Percentiles rank a stretch among this genome's conserved stretches.
phyloP scores from a whole-genome alignment of 768 basidiomycete species.

The Clitopilus passeckerianus region DNA sequence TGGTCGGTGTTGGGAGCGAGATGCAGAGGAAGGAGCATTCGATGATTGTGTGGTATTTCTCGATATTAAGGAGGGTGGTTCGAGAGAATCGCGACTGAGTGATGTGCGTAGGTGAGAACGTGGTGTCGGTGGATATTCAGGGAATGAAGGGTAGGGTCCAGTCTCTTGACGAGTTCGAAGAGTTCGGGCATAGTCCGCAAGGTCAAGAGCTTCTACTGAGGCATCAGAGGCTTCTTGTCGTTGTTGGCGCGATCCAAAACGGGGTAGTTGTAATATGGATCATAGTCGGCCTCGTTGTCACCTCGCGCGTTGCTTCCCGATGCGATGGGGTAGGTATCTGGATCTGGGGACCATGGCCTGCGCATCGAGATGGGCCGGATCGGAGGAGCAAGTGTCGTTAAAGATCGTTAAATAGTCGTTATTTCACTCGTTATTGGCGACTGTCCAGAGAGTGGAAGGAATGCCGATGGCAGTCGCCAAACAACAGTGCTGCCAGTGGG shows the following conservation, averaged over 20 bases:
- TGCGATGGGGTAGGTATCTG: slow-evolving; percentile 38
- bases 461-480: background rate
- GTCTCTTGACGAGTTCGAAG: slow-evolving; percentile 32
- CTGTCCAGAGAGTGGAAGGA: background rate
- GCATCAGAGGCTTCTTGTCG: slow-evolving; percentile 54
- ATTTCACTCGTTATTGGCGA: background rate
- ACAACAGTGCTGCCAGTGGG: background rate
- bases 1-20: slow-evolving; percentile 24
- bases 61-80: slow-evolving; percentile 37
- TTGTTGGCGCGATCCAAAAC: slow-evolving; percentile 15
- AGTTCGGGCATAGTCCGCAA: slow-evolving; percentile 63
- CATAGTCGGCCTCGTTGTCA: slow-evolving; percentile 12
- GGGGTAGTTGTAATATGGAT: slow-evolving; percentile 15
- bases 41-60: slow-evolving; percentile 40
- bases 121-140: slow-evolving; percentile 17
- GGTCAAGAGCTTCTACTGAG: slow-evolving; percentile 67
- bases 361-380: slow-evolving; percentile 34
- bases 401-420: slow-evolving; percentile 5
- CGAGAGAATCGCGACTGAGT: slow-evolving; percentile 20
- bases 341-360: slow-evolving; percentile 65
- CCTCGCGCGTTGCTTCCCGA: slow-evolving; percentile 9
- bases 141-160: slow-evolving; percentile 27
- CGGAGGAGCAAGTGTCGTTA: slow-evolving; percentile 32
- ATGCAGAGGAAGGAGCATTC: slow-evolving; percentile 20
- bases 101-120: slow-evolving; percentile 18